Base-by-base conservation (phyloP, 2,329 filamentous ascomycete genomes). In the Huntiella bhutanensis region DNA sequence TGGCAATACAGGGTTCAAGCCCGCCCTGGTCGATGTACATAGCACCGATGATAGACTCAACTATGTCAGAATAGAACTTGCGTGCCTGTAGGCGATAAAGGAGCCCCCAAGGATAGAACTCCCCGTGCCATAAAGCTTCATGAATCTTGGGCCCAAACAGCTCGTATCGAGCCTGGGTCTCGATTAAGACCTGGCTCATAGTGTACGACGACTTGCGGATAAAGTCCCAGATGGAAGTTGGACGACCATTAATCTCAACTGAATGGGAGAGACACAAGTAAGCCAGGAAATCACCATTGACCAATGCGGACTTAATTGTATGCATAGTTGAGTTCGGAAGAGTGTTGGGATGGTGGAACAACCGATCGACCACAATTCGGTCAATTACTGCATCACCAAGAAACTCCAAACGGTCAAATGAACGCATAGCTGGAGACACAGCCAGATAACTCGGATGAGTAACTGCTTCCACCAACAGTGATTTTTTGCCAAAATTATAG, bases 361-460 rank as follows among this genome's bases (percentile, higher is more conserved):
- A 62, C n/a, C 62, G 66, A 0, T 63, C 65, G 5, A 83, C 75
- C 42, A 95, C 65, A 47, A 94, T 65, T 53, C 77, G 71, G 59
- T 96, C 88, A 0, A 96, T 72, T 2, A 95, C 66, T 0, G 85
- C 74, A 54, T 96, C 88, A 1, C 88, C 88, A 0, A 95, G 64
- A 55, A 91, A 94, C 56, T 95, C 88, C 1, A 95, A 70, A 0
- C 86, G 73, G 53, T 95, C 82, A 10, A 75, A 69, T 0, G 63
- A 62, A 40, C 56, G 54, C 11, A 52, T 51, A 16, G 61, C 66
- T 2, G 65, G 65, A 4, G 69, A 64, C 22, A 35, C 33, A 3
- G 43, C 41, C 12, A 62, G 60, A 28, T 64, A 65, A 0, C 82
- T 87, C 0, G 75, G 65, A 56, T 95, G 87, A 0, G 86, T 94